These are phyloP conservation scores for Fomitopsis palustris DNA, from an alignment of 1,284 basidiomycete genomes.

Conservation along the genomic window DNA sequence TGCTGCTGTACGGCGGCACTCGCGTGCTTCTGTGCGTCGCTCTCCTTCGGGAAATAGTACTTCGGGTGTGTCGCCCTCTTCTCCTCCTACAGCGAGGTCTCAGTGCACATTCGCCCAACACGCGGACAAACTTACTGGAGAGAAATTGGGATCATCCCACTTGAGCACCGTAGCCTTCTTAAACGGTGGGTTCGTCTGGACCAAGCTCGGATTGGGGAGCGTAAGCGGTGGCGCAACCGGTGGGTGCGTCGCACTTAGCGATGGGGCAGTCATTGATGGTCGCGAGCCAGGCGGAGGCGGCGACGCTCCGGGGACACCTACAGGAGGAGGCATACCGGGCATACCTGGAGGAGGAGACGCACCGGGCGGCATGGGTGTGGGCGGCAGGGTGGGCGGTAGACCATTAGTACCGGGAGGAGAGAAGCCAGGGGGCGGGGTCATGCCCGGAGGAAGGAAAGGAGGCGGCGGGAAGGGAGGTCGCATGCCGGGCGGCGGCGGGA, in stretches of 20 bases:
- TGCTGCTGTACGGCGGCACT: slow-evolving; percentile 18
- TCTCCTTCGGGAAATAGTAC: slow-evolving; percentile 60
- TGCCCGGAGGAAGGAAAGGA: slow-evolving; percentile 27
- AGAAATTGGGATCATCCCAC: slow-evolving; percentile 74
- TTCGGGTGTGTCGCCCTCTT: slow-evolving; percentile 71
- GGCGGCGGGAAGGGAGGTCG: slow-evolving; percentile 34
- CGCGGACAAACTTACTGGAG: slow-evolving; percentile 55
- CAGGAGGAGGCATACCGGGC: slow-evolving; percentile 9
- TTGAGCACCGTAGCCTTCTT: slow-evolving; percentile 79
- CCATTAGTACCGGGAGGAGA: slow-evolving; percentile 15
- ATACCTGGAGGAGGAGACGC: slow-evolving; percentile 11
- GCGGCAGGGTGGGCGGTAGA: slow-evolving; percentile 12
- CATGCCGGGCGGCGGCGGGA: slow-evolving; percentile 36
- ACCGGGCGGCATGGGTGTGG: slow-evolving; percentile 18
- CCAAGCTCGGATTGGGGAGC: slow-evolving; percentile 53
- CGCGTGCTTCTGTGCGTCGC: slow-evolving; percentile 29
- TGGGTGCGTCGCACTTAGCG: slow-evolving; percentile 4
- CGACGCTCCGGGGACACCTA: slow-evolving; percentile 3
- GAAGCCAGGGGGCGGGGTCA: slow-evolving; percentile 20
- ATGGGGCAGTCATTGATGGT: slow-evolving; percentile 3
- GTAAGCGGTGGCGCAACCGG: slow-evolving; percentile 32
- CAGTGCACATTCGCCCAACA: not conserved
- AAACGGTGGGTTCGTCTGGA: slow-evolving; percentile 66
- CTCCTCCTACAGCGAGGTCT: slow-evolving; percentile 61
- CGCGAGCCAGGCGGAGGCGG: not conserved